Evolutionary conservation across 2,329 filamentous ascomycete species (phyloP).

Genomic region (Fusarium floridanum): DNA sequence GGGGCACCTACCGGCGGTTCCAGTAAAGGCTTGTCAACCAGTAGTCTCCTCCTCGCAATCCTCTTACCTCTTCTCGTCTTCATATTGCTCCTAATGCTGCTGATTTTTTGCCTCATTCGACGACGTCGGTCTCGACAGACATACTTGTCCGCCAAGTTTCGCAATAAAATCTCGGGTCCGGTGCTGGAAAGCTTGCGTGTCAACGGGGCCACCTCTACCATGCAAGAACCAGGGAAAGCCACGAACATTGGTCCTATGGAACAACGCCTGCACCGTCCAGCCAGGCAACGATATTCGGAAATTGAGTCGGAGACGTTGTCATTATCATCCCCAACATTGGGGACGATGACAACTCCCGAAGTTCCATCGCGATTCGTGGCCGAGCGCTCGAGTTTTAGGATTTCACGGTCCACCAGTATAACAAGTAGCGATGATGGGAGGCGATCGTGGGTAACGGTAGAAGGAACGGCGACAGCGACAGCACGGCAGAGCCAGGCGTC

Average conservation of each 20-base stretch:
- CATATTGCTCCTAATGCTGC: constrained; percentile 49
- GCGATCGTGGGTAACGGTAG: constrained; percentile 54
- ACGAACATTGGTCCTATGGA: constrained; percentile 9
- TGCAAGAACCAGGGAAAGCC: constrained; percentile 41
- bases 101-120: constrained; percentile 52
- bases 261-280: constrained; percentile 25
- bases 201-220: constrained; percentile 43
- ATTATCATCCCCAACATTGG: constrained; percentile 47
- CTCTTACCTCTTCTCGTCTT: constrained; percentile 58
- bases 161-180: constrained; percentile 51
- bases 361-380: constrained; percentile 44
- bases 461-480: constrained; percentile 41
- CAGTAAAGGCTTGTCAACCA: constrained; percentile 46
- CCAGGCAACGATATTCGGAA: constrained; percentile 42
- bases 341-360: constrained; percentile 36
- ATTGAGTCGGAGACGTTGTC: constrained; percentile 41
- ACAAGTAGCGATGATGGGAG: constrained; percentile 44
- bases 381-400: constrained; percentile 39
- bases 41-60: constrained; percentile 57
- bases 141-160: constrained; percentile 48
- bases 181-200: constrained; percentile 46
- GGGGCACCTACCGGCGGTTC: constrained; percentile 23
- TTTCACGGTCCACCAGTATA: constrained; percentile 37
- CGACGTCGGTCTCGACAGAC: constrained; percentile 47
- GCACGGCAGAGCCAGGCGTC: constrained; percentile 45